Evolutionary conservation across 2,329 filamentous ascomycete genomes (phyloP).

Genomic region (Trichoderma koningiopsis): DNA sequence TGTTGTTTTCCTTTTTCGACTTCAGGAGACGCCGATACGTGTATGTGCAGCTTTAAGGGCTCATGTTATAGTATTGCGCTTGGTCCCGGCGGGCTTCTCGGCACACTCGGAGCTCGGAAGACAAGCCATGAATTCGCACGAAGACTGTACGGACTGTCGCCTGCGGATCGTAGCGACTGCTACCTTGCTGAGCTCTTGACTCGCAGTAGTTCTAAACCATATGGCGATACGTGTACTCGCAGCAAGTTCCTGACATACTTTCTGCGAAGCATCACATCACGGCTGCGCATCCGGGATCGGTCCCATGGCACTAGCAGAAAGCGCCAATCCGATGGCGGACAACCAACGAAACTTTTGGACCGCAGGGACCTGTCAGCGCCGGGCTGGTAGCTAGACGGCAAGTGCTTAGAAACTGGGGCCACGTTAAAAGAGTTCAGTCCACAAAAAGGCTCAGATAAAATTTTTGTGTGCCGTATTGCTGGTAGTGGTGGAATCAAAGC

Average conservation of each 20-base stretch:
- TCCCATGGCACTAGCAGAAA: neutral
- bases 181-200: neutral
- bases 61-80: neutral
- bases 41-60: neutral
- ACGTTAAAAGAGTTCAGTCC: neutral
- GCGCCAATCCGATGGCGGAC: neutral
- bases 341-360: neutral
- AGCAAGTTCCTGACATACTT: neutral
- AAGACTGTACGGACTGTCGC: neutral
- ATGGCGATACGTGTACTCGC: neutral
- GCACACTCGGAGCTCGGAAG: neutral
- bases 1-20: neutral
- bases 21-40: constrained; percentile 4
- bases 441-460: neutral
- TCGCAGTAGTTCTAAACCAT: neutral
- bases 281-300: neutral
- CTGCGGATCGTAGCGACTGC: neutral
- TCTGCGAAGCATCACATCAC: neutral
- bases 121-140: neutral
- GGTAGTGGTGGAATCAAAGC: neutral
- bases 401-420: constrained; percentile 23
- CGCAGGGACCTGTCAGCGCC: constrained; percentile 20
- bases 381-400: constrained; percentile 1
- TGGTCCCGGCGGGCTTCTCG: neutral
- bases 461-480: neutral